These are phyloP conservation scores for Verruconis gallopava DNA, from an alignment of 2,329 filamentous ascomycete genomes.

Conservation along the genomic window DNA sequence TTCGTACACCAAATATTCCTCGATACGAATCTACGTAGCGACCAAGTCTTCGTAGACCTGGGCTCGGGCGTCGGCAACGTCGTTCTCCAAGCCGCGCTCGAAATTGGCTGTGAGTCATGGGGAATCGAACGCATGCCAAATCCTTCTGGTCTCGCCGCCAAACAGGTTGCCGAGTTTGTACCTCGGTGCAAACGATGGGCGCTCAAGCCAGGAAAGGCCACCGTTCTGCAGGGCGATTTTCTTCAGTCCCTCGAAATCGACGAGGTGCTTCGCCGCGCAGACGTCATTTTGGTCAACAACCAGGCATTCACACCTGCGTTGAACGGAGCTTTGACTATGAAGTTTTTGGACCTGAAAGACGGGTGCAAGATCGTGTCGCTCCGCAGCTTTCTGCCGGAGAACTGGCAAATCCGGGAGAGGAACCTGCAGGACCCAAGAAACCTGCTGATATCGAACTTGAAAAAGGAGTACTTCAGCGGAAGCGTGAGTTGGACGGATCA, in stretches of 20 bases:
- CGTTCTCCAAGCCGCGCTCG: constrained; percentile 81
- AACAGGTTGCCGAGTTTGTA: constrained; percentile 70
- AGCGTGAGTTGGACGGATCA: constrained; percentile 84
- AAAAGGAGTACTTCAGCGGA: constrained; percentile 54
- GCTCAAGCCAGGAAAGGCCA: constrained; percentile 63
- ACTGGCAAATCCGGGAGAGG: constrained; percentile 58
- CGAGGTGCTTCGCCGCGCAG: constrained; percentile 64
- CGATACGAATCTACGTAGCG: constrained; percentile 63
- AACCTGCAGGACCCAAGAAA: constrained; percentile 74
- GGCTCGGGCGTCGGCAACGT: constrained; percentile 96
- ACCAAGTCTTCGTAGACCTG: constrained; percentile 83
- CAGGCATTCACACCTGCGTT: constrained; percentile 84
- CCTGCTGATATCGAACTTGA: constrained; percentile 52
- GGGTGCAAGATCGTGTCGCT: constrained; percentile 84
- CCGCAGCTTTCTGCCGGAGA: constrained; percentile 76
- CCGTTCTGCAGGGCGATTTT: constrained; percentile 74
- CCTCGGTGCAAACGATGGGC: constrained; percentile 87
- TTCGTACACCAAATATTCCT: constrained; percentile 76
- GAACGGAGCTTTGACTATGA: constrained; percentile 71
- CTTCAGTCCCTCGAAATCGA: constrained; percentile 58
- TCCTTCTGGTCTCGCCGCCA: constrained; percentile 66
- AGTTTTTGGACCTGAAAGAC: constrained; percentile 86
- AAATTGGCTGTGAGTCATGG: constrained; percentile 89
- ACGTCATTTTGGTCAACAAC: constrained; percentile 97
- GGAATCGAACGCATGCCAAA: constrained; percentile 95